Percentiles rank a stretch among this genome's conserved stretches.
Evolutionary conservation across 116 monocot genomes (phyloP).

Genomic region (Cymodocea nodosa): DNA sequence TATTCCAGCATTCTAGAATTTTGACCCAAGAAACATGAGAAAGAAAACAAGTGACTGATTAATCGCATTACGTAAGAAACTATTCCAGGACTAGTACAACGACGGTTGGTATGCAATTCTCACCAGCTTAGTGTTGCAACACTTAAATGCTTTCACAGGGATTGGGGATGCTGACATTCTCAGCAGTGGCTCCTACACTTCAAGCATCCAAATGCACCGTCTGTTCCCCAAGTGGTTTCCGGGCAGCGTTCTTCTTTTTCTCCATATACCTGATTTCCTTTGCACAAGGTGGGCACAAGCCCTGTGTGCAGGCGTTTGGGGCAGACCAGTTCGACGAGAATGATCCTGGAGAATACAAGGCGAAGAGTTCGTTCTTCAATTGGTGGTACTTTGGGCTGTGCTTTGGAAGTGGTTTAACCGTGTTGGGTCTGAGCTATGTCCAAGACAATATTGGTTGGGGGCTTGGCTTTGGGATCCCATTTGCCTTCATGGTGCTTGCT

Average conservation of each 20-base stretch:
- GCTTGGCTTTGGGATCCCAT: constrained; percentile 68
- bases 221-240: constrained; percentile 11
- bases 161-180: constrained; percentile 31
- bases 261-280: constrained; percentile 47
- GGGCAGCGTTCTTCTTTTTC: constrained; percentile 39
- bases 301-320: constrained; percentile 51
- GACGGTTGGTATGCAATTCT: too few relatives aligned
- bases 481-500: constrained; percentile 28
- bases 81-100: too few relatives aligned
- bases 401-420: constrained; percentile 9
- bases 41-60: too few relatives aligned
- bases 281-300: constrained; percentile 49
- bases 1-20: too few relatives aligned
- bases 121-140: background rate
- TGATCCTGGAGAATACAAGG: constrained; percentile 24
- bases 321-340: constrained; percentile 61
- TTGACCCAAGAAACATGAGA: too few relatives aligned
- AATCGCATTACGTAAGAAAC: too few relatives aligned
- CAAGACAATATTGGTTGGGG: constrained; percentile 73
- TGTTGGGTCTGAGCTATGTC: constrained; percentile 31
- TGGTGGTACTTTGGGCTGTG: constrained; percentile 64
- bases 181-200: constrained; percentile 13
- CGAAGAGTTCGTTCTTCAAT: constrained; percentile 67
- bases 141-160: constrained; percentile 15
- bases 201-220: constrained; percentile 2